Percentiles rank a stretch among this genome's conserved stretches.
phyloP scores from a whole-genome alignment of 371 early-diverging fungal genomes.

The Rhizopus delemar region DNA sequence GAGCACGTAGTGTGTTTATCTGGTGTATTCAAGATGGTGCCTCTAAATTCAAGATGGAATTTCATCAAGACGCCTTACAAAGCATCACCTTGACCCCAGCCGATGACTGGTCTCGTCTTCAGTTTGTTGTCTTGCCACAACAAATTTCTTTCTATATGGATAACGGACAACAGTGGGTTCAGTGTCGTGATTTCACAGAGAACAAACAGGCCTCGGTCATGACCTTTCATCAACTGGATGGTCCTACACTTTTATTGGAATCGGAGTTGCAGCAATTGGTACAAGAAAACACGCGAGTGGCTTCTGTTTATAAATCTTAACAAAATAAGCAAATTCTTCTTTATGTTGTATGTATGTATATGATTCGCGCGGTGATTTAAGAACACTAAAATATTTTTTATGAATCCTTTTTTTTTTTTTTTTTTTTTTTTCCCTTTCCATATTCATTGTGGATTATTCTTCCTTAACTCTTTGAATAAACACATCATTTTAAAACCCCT shows the following conservation, averaged over 20 bases:
- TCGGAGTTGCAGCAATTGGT: conserved; percentile 26
- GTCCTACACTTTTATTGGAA: conserved; percentile 39
- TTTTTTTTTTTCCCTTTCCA: conserved; percentile 6
- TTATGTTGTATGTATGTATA: conserved; percentile 1
- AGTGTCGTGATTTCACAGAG: conserved; percentile 77
- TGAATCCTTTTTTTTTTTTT: conserved; percentile 4
- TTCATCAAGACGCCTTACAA: conserved; percentile 58
- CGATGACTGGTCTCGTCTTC: conserved; percentile 39
- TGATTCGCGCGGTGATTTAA: conserved; percentile 3
- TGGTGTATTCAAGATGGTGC: conserved; percentile 73
- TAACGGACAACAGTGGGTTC: conserved; percentile 46
- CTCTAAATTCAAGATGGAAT: conserved; percentile 71
- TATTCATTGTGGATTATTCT: conserved; percentile 24
- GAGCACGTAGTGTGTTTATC: conserved; percentile 48
- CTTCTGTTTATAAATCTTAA: conserved; percentile 4
- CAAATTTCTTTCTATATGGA: conserved; percentile 65
- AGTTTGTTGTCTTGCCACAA: conserved; percentile 30
- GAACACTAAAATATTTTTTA: background rate
- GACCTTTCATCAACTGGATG: conserved; percentile 38
- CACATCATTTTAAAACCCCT: conserved; percentile 12
- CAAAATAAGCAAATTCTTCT: background rate
- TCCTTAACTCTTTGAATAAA: conserved; percentile 29
- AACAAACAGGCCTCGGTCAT: conserved; percentile 58
- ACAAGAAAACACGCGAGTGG: conserved; percentile 10
- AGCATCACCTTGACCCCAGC: conserved; percentile 50